These are phyloP conservation scores for Nematodospora anomalae DNA, from an alignment of 1,139 yeast species.

Conservation along the genomic window DNA sequence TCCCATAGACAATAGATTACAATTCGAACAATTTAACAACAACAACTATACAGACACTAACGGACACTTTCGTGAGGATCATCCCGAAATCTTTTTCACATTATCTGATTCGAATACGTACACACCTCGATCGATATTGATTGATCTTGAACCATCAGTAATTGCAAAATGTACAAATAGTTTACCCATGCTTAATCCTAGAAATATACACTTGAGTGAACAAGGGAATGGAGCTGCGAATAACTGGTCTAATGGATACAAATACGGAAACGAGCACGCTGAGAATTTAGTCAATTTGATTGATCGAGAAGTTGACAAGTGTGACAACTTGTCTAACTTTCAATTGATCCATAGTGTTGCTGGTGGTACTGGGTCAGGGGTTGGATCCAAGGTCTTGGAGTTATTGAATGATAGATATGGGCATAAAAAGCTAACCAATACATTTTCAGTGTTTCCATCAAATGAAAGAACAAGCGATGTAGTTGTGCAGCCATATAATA, in stretches of 20 bases:
- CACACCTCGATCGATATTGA: slow-evolving; percentile 82
- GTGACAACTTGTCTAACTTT: slow-evolving; percentile 88
- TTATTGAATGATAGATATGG: slow-evolving; percentile 74
- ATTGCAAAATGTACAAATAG: slow-evolving; percentile 60
- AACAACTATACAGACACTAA: slow-evolving; percentile 12
- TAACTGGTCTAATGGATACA: slow-evolving; percentile 91
- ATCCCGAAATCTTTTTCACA: slow-evolving; percentile 83
- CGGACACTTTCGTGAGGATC: slow-evolving; percentile 53
- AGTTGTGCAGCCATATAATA: slow-evolving; percentile 95
- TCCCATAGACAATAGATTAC: slow-evolving; percentile 16
- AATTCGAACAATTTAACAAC: slow-evolving; percentile 1
- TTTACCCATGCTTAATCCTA: slow-evolving; percentile 76
- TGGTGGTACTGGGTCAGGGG: slow-evolving; percentile 97
- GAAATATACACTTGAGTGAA: slow-evolving; percentile 75
- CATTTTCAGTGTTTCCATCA: slow-evolving; percentile 84
- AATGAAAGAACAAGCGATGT: slow-evolving; percentile 82
- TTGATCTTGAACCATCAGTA: slow-evolving; percentile 92
- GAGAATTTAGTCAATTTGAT: slow-evolving; percentile 79
- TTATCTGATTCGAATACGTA: slow-evolving; percentile 69
- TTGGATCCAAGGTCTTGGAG: slow-evolving; percentile 82
- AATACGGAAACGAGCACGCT: slow-evolving; percentile 65
- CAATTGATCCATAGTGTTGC: slow-evolving; percentile 95
- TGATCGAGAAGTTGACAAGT: slow-evolving; percentile 87
- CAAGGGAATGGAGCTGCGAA: slow-evolving; percentile 94
- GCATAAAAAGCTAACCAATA: slow-evolving; percentile 77